Conservation (phyloP, 257 asterid genomes). For the Phtheirospermum japonicum region DNA sequence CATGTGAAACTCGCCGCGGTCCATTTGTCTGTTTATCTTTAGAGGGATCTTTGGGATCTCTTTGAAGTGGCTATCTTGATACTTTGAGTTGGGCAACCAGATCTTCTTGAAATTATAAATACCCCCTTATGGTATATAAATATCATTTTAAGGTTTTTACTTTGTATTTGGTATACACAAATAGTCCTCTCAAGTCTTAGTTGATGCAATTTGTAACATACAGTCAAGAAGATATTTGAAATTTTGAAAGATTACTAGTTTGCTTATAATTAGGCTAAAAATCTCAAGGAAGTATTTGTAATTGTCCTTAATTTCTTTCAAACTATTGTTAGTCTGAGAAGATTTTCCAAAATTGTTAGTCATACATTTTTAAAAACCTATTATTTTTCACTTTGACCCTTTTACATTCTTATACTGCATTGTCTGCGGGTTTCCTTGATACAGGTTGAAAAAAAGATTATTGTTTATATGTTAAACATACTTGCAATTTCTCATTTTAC, state of each 20-base stretch:
- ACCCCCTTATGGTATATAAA: not conserved
- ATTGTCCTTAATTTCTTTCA: too few relatives aligned
- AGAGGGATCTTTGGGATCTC: not conserved
- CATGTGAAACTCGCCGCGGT: not conserved
- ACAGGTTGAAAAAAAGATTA: not conserved
- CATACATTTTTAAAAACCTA: constrained; percentile 7
- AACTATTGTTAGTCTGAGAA: not conserved
- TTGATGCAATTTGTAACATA: not conserved
- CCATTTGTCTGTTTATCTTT: not conserved
- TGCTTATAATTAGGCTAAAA: not conserved
- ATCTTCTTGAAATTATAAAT: not conserved
- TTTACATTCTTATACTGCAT: constrained; percentile 10
- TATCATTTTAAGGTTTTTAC: too few relatives aligned
- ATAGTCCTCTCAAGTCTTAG: not conserved
- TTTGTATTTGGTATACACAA: not conserved
- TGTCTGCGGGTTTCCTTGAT: constrained; percentile 7
- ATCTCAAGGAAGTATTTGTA: not conserved
- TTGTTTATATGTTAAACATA: not conserved
- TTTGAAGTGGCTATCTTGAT: not conserved
- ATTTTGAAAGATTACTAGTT: not conserved
- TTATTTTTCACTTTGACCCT: not conserved
- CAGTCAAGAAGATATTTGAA: not conserved
- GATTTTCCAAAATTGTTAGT: not conserved
- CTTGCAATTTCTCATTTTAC: constrained; percentile 1
- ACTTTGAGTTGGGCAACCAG: constrained; percentile 1